Base-by-base conservation (phyloP, 192 early-diverging fungal species). In the Rhizoclosmatium globosum region DNA sequence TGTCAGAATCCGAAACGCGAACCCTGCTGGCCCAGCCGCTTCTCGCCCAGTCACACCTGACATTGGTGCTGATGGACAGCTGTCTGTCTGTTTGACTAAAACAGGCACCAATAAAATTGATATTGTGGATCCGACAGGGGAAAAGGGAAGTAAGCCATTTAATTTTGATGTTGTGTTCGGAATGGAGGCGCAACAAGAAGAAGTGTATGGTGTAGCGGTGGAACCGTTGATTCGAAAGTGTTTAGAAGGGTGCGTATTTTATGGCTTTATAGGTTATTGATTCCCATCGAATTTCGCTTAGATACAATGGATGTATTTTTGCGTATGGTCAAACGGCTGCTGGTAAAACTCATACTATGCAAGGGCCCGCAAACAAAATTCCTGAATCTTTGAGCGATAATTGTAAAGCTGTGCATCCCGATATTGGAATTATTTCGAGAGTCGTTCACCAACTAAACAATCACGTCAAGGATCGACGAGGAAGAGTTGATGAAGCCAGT, bases 261-360 rank as follows among this genome's bases (percentile, higher is more conserved):
- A 31, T 31, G 31, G 31, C 31, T 31, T 31, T 31, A 31, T 31
- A 31, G 31, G 31, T 0, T 31, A 31, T 31, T 31, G 31, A 31
- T 31, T 31, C 31, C 31, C 0, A 31, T 31, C 31, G 31, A 31
- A 31, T 31, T 31, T 31, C 31, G 31, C 31, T 31, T 31, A 31
- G 31, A 31, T 81, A 77, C 71, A 87, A 86, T 47, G 84, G 85
- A 9, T 86, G 85, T 23, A 72, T 87, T 3, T 87, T 87, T 71
- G 82, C 75, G 3, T 87, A 87, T 69, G 86, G 86, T 3, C 85
- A 86, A 64, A 87, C 86, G 17, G 82, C 81, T 3, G 71, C 78
- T 68, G 86, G 86, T 4, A 87, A 87, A 71, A 87, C 86, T 3
- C 82, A 82, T 64, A 87, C 85, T 2, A 86, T 87, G 86, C 57